These are phyloP conservation scores for Aphanomyces cochlioides DNA, from an alignment of 352 stramenopile species.

Conservation along the genomic window DNA sequence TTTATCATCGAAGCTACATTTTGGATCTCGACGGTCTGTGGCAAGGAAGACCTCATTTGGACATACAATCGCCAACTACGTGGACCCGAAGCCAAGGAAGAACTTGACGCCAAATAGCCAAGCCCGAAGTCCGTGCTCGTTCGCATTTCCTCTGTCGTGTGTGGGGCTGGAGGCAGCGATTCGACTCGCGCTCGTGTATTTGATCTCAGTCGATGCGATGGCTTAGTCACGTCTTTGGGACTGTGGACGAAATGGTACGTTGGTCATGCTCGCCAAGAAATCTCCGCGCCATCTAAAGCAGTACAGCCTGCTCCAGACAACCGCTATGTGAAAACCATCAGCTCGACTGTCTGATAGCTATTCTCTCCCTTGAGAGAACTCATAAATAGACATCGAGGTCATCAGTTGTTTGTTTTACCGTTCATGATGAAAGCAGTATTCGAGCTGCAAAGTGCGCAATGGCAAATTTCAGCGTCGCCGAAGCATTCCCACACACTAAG, in stretches of 20 bases:
- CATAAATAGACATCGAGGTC: no score
- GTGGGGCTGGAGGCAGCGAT: neutral
- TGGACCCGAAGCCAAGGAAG: neutral
- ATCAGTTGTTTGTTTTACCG: no score
- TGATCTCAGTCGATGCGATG: neutral
- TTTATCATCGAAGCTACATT: neutral
- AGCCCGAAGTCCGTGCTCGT: neutral
- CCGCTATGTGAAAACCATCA: no score
- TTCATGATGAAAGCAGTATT: no score
- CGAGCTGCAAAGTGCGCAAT: no score
- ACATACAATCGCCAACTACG: neutral
- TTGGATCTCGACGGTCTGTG: neutral
- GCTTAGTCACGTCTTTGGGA: neutral
- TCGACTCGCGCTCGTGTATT: neutral
- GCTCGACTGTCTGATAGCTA: no score
- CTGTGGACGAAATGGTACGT: neutral
- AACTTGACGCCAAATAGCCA: slow-evolving; percentile 1
- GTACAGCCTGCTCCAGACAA: no score
- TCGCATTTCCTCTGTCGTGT: neutral
- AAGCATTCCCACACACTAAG: no score
- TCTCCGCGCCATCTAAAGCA: no score
- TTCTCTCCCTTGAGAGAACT: no score
- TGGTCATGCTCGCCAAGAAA: no score
- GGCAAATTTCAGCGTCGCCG: no score
- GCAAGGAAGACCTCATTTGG: neutral